phyloP scores from a whole-genome alignment of 2,329 filamentous ascomycete species.

The Fusarium mundagurra region DNA sequence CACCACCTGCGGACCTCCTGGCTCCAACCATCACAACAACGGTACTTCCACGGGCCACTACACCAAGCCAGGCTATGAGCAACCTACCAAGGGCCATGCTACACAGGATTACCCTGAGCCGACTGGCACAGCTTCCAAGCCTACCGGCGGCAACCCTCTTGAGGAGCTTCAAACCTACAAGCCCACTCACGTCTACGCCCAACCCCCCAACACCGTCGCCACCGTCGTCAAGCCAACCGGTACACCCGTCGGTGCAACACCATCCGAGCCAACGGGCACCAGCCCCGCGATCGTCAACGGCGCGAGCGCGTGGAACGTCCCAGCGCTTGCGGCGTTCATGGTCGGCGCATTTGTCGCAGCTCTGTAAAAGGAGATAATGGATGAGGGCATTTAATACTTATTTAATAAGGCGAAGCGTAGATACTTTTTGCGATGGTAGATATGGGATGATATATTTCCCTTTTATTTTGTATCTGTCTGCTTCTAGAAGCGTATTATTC shows the following conservation, averaged over 20 bases:
- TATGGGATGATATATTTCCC: conserved; percentile 1
- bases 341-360: conserved; percentile 20
- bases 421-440: conserved; percentile 21
- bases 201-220: conserved; percentile 17
- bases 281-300: conserved; percentile 17
- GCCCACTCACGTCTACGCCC: background rate
- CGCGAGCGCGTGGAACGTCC: conserved; percentile 22
- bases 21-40: background rate
- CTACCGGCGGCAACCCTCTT: conserved; percentile 3
- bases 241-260: background rate
- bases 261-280: conserved; percentile 15
- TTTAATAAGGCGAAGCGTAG: conserved; percentile 8
- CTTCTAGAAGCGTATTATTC: background rate
- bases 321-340: conserved; percentile 13
- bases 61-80: background rate
- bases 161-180: conserved; percentile 14
- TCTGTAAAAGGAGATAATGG: conserved; percentile 9
- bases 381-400: conserved; percentile 22
- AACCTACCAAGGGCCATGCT: conserved; percentile 4
- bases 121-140: background rate
- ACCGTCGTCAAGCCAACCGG: conserved; percentile 27
- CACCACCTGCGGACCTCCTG: conserved; percentile 35
- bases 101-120: background rate
- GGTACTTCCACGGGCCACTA: background rate
- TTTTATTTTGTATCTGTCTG: background rate